Percentiles rank a stretch among this genome's conserved stretches.
Evolutionary conservation across 495 filamentous ascomycete genomes (phyloP).

Genomic region (Lophiotrema nucula): DNA sequence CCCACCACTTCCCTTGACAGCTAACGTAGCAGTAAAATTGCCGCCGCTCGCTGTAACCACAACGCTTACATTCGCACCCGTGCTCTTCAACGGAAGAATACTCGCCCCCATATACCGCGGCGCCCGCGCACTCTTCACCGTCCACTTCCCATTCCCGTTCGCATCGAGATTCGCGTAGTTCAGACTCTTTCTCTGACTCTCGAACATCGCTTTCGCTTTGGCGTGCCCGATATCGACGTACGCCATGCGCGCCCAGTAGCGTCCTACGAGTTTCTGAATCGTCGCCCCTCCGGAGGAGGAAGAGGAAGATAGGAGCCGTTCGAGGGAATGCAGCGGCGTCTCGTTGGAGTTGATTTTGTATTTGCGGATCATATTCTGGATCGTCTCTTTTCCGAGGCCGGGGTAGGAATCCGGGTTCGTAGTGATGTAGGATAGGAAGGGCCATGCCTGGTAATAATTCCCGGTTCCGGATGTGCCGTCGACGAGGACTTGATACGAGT

Average conservation of each 20-base stretch:
- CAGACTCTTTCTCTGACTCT: constrained; percentile 34
- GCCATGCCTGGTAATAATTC: constrained; percentile 37
- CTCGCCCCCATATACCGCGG: constrained; percentile 51
- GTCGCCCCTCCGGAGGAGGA: constrained; percentile 5
- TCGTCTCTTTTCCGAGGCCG: constrained; percentile 41
- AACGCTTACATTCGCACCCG: constrained; percentile 34
- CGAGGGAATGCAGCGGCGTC: constrained; percentile 46
- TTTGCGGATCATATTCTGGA: constrained; percentile 44
- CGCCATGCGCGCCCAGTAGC: constrained; percentile 51
- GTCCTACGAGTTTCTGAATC: constrained; percentile 44
- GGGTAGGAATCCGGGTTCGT: constrained; percentile 46
- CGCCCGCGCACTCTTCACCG: constrained; percentile 44
- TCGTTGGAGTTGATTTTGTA: constrained; percentile 48
- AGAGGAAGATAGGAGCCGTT: constrained; percentile 33
- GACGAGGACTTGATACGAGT: constrained; percentile 47
- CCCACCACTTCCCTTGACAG: constrained; percentile 29
- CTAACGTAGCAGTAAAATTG: constrained; percentile 41
- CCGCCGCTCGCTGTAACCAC: constrained; percentile 37
- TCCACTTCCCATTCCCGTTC: constrained; percentile 40
- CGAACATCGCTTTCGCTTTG: constrained; percentile 41
- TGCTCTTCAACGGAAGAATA: constrained; percentile 45
- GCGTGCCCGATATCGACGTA: constrained; percentile 48
- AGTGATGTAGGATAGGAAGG: constrained; percentile 46
- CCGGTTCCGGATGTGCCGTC: constrained; percentile 42
- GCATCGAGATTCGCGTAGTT: constrained; percentile 48